phyloP scores from a whole-genome alignment of 2,329 filamentous ascomycete species.

The Boeremia exigua region DNA sequence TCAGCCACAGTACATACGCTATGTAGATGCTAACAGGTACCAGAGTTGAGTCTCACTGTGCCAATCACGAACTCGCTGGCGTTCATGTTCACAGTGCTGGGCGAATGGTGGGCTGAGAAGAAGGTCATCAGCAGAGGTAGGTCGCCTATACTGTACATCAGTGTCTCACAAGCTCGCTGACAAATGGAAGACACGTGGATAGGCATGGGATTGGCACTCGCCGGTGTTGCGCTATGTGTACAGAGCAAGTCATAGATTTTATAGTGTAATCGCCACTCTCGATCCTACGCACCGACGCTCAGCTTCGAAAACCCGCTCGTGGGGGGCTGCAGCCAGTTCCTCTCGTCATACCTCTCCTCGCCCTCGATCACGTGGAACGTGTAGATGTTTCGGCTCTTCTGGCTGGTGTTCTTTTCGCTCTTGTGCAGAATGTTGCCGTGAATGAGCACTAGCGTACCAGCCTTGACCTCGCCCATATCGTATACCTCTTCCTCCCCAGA shows the following conservation, averaged over 20 bases:
- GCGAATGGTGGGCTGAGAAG: conserved; percentile 92
- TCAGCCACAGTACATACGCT: conserved; percentile 21
- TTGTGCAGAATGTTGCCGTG: conserved; percentile 96
- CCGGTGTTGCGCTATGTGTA: conserved; percentile 84
- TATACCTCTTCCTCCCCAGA: conserved; percentile 64
- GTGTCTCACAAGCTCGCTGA: conserved; percentile 10
- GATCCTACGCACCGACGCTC: conserved; percentile 40
- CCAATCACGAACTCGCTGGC: conserved; percentile 94
- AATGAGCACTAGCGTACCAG: conserved; percentile 88
- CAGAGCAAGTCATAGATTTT: conserved; percentile 55
- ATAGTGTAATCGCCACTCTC: neutral
- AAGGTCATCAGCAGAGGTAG: conserved; percentile 85
- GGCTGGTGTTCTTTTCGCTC: conserved; percentile 89
- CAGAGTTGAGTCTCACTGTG: conserved; percentile 90
- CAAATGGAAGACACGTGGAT: conserved; percentile 72
- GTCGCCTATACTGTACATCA: conserved; percentile 31
- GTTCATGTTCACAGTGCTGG: conserved; percentile 93
- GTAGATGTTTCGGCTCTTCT: conserved; percentile 90
- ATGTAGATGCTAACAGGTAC: conserved; percentile 11
- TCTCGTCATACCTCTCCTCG: conserved; percentile 76
- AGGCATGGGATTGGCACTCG: conserved; percentile 79
- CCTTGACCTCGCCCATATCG: conserved; percentile 84
- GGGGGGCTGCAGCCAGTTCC: conserved; percentile 93
- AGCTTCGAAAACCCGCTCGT: conserved; percentile 77
- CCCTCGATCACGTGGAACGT: conserved; percentile 97